Evolutionary conservation across 352 stramenopile genomes (phyloP).

Genomic region (Stramenopiles sp.): DNA sequence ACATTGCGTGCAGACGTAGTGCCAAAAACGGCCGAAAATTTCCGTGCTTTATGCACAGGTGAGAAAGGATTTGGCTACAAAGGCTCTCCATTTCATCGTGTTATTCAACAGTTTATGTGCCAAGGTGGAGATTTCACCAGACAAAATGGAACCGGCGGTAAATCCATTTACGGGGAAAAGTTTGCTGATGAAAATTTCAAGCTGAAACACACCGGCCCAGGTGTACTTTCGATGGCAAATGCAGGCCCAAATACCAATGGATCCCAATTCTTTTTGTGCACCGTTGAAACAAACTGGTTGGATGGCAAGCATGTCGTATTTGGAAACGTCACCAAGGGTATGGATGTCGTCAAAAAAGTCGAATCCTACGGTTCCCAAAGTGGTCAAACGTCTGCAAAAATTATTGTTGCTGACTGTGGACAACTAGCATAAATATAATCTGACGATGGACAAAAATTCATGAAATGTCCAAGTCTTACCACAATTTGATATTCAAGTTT

Average conservation of each 20-base stretch:
- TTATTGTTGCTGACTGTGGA: conserved; percentile 90
- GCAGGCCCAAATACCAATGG: conserved; percentile 80
- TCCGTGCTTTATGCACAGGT: conserved; percentile 88
- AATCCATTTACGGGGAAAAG: conserved; percentile 80
- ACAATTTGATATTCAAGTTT: too few species aligned
- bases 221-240: conserved; percentile 89
- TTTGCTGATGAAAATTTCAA: conserved; percentile 90
- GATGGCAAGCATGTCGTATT: conserved; percentile 97
- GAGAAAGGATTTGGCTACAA: conserved; percentile 92
- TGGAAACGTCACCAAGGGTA: conserved; percentile 43
- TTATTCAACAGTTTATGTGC: conserved; percentile 72
- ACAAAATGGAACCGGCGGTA: conserved; percentile 68
- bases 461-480: too few species aligned
- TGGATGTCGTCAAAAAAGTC: conserved; percentile 8
- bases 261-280: conserved; percentile 89
- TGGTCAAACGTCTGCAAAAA: conserved; percentile 65
- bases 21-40: conserved; percentile 94
- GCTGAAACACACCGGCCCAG: conserved; percentile 82
- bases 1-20: conserved; percentile 85
- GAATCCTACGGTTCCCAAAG: conserved; percentile 66
- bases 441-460: too few species aligned
- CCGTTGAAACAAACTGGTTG: conserved; percentile 77
- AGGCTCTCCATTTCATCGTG: conserved; percentile 65
- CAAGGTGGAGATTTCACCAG: conserved; percentile 84
- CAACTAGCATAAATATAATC: too few species aligned